Base-by-base conservation (phyloP, 345 rosid genomes). In the Aquilaria malaccensis region DNA sequence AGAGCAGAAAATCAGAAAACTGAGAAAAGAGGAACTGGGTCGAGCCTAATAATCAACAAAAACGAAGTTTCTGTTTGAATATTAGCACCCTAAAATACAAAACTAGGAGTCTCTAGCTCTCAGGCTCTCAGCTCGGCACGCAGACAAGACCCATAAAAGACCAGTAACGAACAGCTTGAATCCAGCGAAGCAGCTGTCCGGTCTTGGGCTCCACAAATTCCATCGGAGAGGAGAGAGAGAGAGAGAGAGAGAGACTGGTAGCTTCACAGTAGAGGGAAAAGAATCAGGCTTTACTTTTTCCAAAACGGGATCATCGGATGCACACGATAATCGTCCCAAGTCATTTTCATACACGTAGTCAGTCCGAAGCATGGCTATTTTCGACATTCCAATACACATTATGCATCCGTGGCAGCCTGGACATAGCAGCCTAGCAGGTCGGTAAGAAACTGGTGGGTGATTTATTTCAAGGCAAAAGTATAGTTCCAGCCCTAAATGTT, bases 141-240 rank as follows among this genome's bases (percentile, higher is more conserved):
- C 77, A 81, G 88, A 82, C 75, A 89, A 22, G 22, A 22, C 22
- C 22, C 83, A 85, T 81, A 80, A 77, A 80, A 79, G 69, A 79
- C 79, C 84, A 82, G 77, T 83, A 68, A 81, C 71, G 77, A 80
- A 69, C 79, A 81, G 86, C 78, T 81, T 64, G 80, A 68, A 69
- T 89, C 87, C 95, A 22, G 22, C 22, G 22, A 22, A 82, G 93
- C 89, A 67, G 41, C 77, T 90, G 89, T 73, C 89, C 86, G 70
- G 76, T 58, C 65, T 60, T 76, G 92, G 97, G 94, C 85, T 80
- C 94, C 91, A 88, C 94, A 7, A 45, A 13, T 55, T 52, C 75
- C 33, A 9, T 46, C 60, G 63, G 37, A n/a, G 50, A 52, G 11
- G 56, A 59, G 70, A 67, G 53, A 65, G 57, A 56, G 43, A 37